A percentile compares a stretch with the other conserved stretches of the same genome.
These are phyloP conservation scores for Pilaira anomala DNA, from an alignment of 192 early-diverging fungal genomes.

Conservation along the genomic window DNA sequence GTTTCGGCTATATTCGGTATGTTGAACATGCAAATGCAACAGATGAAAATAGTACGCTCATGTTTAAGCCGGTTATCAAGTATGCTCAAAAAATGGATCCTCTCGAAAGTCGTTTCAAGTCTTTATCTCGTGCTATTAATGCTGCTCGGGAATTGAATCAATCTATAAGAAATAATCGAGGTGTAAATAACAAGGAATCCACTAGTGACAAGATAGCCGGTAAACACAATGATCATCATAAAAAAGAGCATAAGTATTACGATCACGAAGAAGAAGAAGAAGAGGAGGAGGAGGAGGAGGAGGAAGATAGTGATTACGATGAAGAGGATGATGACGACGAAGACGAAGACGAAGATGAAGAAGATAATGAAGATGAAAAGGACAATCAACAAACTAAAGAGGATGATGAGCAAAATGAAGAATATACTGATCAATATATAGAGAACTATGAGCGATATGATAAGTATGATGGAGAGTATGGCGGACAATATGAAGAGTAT, in stretches of 20 bases:
- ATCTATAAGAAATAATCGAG: too few relatives aligned
- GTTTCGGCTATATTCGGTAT: conserved; percentile 24
- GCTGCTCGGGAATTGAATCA: too few relatives aligned
- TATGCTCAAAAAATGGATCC: too few relatives aligned
- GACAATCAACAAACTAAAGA: too few relatives aligned
- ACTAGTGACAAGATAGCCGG: too few relatives aligned
- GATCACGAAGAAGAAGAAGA: neutral
- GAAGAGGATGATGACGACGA: neutral
- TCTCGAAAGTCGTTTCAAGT: too few relatives aligned
- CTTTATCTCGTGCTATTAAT: too few relatives aligned
- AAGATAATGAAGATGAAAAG: too few relatives aligned
- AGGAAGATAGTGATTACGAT: neutral
- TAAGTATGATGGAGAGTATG: neutral
- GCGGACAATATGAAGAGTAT: neutral
- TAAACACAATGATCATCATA: too few relatives aligned
- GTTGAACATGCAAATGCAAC: neutral
- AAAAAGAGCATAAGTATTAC: too few relatives aligned
- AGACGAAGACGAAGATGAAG: too few relatives aligned
- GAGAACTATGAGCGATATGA: neutral
- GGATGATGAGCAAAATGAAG: neutral
- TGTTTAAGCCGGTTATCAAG: neutral
- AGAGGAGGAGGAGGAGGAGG: neutral
- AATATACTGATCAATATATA: neutral
- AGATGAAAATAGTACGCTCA: neutral
- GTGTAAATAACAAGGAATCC: too few relatives aligned